Base-by-base conservation (phyloP, 805 yeast genomes). In the Lachancea meyersii region DNA sequence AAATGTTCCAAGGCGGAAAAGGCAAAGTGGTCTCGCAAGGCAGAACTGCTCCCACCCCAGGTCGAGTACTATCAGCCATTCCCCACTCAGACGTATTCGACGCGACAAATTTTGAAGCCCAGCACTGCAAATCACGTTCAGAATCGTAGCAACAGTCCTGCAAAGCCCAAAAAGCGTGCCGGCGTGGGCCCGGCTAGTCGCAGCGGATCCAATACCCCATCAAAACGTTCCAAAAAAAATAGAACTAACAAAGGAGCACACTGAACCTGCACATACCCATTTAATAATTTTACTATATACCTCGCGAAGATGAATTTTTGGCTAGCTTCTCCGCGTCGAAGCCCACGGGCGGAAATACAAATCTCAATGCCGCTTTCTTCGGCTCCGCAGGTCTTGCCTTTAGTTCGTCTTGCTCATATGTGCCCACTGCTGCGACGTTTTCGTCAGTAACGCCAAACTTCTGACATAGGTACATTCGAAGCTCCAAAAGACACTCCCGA, bases 1-100 rank as follows among this genome's bases (percentile, higher is more conserved):
- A 48, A 45, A 45, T 33, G 52, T 8, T 38, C 57, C 1, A 34
- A 28, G 11, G 35, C 40, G 7, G 65, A 61, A 37, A 51, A 52
- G 35, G 42, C 41, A 7, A 14, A 13, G 7, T 53, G 60, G 60
- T 44, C 41, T 11, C 33, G 26, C 13, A 31, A 38, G n/a, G n/a
- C 46, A 10, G 26, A 23, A 4, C 8, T 19, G 6, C 34, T 35
- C 4, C 42, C 44, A n/a, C 6, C 37, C 35, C 23, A 41, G 36
- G 45, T 58, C 17, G 42, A 40, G 23, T 45, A 48, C 31, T 31
- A 40, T 33, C 41, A 51, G 5, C 45, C 34, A n/a, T 33, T 49
- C 14, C 51, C 53, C 7, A 49, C 50, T 16, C 61, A 53, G 30
- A 21, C 17, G 18, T 38, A 38, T 16, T n/a, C 30, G 5, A 20